Evolutionary conservation across 306 rosid species (phyloP).

Genomic region (Glycine tomentella): DNA sequence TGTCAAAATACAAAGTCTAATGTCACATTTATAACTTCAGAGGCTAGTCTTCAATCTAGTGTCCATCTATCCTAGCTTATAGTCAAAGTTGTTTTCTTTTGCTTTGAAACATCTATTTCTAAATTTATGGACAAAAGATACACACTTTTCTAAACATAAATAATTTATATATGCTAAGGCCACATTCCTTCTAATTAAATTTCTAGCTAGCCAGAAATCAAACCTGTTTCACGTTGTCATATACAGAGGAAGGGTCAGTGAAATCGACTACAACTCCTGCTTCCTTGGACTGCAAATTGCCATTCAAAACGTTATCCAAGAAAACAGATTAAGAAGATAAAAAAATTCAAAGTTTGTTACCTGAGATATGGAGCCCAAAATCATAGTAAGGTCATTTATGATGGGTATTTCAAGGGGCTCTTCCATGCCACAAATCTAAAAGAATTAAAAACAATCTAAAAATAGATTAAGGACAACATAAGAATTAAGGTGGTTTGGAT

Average conservation of each 20-base stretch:
- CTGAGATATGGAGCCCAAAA: slow-evolving; percentile 95
- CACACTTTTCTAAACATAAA: not conserved
- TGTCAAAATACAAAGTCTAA: not conserved
- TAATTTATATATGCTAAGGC: not conserved
- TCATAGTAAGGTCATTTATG: slow-evolving; percentile 87
- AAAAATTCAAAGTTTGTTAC: slow-evolving; percentile 37
- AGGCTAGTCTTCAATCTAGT: not conserved
- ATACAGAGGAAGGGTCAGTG: slow-evolving; percentile 83
- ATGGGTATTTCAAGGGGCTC: slow-evolving; percentile 93
- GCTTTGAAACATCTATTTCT: not conserved
- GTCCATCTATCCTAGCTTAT: not conserved
- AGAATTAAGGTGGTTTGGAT: not conserved
- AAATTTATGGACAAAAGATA: not conserved
- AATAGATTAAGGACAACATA: not conserved
- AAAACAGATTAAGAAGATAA: not conserved
- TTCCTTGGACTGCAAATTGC: slow-evolving; percentile 69
- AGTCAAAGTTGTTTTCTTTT: not conserved
- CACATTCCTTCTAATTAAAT: not conserved
- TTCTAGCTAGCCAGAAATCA: slow-evolving; percentile 7
- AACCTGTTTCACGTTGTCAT: slow-evolving; percentile 97
- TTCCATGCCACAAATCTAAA: slow-evolving; percentile 83
- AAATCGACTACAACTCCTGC: slow-evolving; percentile 86
- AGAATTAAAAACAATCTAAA: not conserved
- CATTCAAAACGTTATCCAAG: slow-evolving; percentile 5
- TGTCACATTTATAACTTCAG: not conserved